Base-by-base conservation (phyloP, 768 basidiomycete species). In the Tremella mesenterica region DNA sequence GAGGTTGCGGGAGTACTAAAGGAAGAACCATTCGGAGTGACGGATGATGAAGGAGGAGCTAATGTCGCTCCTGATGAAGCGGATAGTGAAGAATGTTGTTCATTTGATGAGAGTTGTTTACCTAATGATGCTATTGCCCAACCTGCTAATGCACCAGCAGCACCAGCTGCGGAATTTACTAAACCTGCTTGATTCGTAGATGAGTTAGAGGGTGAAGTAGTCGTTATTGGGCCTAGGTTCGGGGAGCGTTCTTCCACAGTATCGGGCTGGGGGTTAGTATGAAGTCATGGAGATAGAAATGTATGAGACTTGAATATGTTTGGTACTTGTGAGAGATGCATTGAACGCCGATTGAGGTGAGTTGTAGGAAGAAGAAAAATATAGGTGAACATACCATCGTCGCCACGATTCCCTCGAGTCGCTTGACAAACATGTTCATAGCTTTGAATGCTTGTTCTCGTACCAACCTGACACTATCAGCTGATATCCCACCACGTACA, bases 361-460 rank as follows among this genome's bases (percentile, higher is more conserved):
- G n/a, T n/a, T n/a, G n/a, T n/a, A n/a, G n/a, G n/a, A 21, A 26
- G 13, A 20, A 29, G 10, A 30, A 16, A 30, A 12, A 28, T 0
- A 8, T 25, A 54, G 29, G n/a, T 3, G 18, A 9, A 59, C 79
- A n/a, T 48, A 90, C 92, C 91, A 99, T 86, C 2, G 81, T 78
- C 0, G 79, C 79, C 1, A 85, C 87, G 61, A 95, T 80, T 7
- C 76, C 79, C 66, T 95, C 89, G 26, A 96, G 74, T 58, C 80
- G 82, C 71, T 86, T 87, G 57, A 93, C 77, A 65, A 95, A 91
- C 44, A 93, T 75, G 38, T 88, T 87, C 50, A 93, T 78, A 5
- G 90, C 85, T 73, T 87, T 93, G 79, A 93, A 96, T 1, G 88
- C 93, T 65, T 96, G 93, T 73, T 96, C 92, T 18, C 95, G 81